A percentile compares a stretch with the other conserved stretches of the same genome.
These are phyloP conservation scores for Fusarium pseudoanthophilum DNA, from an alignment of 2,329 filamentous ascomycete genomes.

Conservation along the genomic window DNA sequence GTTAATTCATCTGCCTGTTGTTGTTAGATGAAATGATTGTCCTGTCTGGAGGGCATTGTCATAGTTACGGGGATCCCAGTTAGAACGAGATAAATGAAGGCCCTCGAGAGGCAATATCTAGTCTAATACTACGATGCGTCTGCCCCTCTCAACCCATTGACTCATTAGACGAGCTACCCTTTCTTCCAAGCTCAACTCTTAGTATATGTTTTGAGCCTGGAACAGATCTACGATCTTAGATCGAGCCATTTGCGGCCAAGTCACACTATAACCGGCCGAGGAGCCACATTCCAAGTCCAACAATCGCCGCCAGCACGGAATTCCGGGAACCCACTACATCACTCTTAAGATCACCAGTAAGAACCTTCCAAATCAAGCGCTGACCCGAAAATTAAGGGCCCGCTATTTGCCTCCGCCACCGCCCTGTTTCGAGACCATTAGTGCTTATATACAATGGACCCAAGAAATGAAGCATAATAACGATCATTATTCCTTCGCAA, in stretches of 20 bases:
- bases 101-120: too few species aligned
- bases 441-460: not conserved
- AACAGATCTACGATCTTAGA: not conserved
- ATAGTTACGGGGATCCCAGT: not conserved
- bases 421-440: conserved; percentile 13
- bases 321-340: not conserved
- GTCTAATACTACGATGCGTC: too few species aligned
- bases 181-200: not conserved
- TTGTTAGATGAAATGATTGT: not conserved
- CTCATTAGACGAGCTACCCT: too few species aligned
- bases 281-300: not conserved
- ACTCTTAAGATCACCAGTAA: not conserved
- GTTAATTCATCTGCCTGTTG: too few species aligned
- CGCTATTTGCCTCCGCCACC: conserved; percentile 1
- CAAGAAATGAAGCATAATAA: not conserved
- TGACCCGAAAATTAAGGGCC: not conserved
- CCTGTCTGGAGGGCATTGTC: not conserved
- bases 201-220: too few species aligned
- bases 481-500: not conserved
- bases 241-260: not conserved
- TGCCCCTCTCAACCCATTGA: fast-evolving
- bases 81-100: not conserved
- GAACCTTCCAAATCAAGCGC: not conserved
- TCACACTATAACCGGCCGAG: not conserved
- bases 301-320: not conserved